Evolutionary conservation across 306 rosid species (phyloP).

Genomic region (Citrullus mucosospermus): DNA sequence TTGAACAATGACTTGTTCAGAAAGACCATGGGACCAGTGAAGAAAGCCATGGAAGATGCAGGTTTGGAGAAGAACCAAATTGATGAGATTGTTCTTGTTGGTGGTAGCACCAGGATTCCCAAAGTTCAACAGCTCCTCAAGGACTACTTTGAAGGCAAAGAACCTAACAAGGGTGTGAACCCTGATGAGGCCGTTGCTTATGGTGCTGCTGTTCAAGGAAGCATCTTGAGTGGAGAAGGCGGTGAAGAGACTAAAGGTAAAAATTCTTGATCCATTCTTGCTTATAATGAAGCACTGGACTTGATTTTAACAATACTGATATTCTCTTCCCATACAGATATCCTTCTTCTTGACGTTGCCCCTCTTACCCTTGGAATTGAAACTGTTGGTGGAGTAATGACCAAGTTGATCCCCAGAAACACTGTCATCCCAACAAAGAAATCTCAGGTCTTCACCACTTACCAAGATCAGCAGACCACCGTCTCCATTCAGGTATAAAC

Average conservation of each 20-base stretch:
- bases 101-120: conserved; percentile 97
- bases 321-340: conserved; percentile 32
- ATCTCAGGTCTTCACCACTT: conserved; percentile 96
- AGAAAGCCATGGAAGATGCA: conserved; percentile 98
- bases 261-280: neutral
- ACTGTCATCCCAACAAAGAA: conserved; percentile 98
- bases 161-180: conserved; percentile 98
- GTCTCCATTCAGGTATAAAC: conserved; percentile 83
- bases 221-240: conserved; percentile 98
- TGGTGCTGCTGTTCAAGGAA: conserved; percentile 99
- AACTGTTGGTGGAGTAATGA: conserved; percentile 99
- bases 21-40: conserved; percentile 97
- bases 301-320: neutral
- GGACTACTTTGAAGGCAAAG: conserved; percentile 92
- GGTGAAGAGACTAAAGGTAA: conserved; percentile 97
- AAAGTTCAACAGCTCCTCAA: conserved; percentile 89
- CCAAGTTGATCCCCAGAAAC: conserved; percentile 97
- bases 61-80: conserved; percentile 84
- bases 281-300: neutral
- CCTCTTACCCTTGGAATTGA: conserved; percentile 99
- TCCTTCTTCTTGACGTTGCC: conserved; percentile 93
- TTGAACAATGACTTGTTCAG: conserved; percentile 94
- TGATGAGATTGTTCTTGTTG: conserved; percentile 90
- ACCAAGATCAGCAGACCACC: conserved; percentile 98
- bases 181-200: conserved; percentile 97